phyloP scores from a whole-genome alignment of 164 flowering plant genomes.

The Nymphaea thermarum region DNA sequence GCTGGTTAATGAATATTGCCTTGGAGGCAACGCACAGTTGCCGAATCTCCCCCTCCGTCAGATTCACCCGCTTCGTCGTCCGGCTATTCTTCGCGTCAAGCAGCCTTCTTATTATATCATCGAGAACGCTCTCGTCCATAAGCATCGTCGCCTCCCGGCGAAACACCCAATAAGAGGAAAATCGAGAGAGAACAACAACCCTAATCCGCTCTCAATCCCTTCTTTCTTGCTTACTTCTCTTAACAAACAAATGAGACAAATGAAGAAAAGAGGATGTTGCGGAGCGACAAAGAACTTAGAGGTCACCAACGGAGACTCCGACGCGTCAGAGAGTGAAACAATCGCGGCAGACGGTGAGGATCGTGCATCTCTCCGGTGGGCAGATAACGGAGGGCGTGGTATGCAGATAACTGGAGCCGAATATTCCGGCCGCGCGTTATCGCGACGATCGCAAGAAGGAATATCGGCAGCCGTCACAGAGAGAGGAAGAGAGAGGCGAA shows the following conservation, averaged over 20 bases:
- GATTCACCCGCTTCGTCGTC: constrained; percentile 34
- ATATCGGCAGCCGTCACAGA: neutral
- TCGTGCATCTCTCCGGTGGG: neutral
- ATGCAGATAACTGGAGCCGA: neutral
- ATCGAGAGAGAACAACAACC: neutral
- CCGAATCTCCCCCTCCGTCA: constrained; percentile 46
- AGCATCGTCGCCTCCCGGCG: neutral
- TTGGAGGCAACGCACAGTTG: constrained; percentile 43
- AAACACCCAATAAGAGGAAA: neutral
- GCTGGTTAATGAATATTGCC: constrained; percentile 47
- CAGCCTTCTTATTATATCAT: constrained; percentile 42
- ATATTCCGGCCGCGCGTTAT: neutral
- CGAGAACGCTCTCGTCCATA: constrained; percentile 40
- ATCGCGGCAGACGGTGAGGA: neutral
- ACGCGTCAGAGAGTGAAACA: neutral
- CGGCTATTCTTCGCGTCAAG: constrained; percentile 31
- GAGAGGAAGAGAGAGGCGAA: no score
- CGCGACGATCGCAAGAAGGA: neutral
- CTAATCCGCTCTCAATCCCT: neutral
- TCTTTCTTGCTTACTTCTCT: neutral
- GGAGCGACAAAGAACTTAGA: neutral
- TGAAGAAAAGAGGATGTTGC: neutral
- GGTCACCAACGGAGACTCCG: neutral
- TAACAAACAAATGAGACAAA: neutral
- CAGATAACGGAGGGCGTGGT: neutral